Conservation (phyloP, 768 basidiomycete genomes). For the Kondoa malvinella region DNA sequence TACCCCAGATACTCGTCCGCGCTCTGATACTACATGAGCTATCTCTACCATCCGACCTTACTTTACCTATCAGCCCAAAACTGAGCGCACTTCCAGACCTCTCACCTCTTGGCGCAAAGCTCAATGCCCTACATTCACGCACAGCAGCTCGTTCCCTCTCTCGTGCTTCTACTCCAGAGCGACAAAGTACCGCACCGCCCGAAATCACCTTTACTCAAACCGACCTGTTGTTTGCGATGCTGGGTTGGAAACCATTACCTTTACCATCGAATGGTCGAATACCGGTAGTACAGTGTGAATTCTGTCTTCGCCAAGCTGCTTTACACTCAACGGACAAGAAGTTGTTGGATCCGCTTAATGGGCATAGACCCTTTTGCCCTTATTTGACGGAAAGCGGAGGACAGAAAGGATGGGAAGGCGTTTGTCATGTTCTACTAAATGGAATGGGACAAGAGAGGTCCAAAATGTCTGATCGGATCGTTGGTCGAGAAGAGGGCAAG, state of each 20-base stretch:
- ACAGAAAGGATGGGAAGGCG: background rate
- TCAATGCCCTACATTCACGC: background rate
- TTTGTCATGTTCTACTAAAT: background rate
- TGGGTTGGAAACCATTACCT: background rate
- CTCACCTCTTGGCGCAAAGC: background rate
- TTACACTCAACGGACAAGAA: background rate
- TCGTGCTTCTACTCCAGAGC: background rate
- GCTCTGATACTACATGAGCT: background rate
- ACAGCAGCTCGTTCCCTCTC: background rate
- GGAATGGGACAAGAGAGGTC: background rate
- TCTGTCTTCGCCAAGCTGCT: background rate
- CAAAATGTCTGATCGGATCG: background rate
- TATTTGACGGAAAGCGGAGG: background rate
- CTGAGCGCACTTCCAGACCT: background rate
- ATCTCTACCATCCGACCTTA: background rate
- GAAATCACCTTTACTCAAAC: background rate
- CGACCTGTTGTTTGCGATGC: background rate
- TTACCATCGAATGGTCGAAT: background rate
- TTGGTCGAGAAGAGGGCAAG: background rate
- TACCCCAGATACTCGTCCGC: background rate
- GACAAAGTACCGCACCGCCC: background rate
- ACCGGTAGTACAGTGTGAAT: background rate
- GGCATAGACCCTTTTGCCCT: constrained; percentile 3
- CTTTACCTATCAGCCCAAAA: background rate
- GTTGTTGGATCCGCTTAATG: background rate